Conservation (phyloP, 2,329 filamentous ascomycete species). For the Helminthosporium solani region DNA sequence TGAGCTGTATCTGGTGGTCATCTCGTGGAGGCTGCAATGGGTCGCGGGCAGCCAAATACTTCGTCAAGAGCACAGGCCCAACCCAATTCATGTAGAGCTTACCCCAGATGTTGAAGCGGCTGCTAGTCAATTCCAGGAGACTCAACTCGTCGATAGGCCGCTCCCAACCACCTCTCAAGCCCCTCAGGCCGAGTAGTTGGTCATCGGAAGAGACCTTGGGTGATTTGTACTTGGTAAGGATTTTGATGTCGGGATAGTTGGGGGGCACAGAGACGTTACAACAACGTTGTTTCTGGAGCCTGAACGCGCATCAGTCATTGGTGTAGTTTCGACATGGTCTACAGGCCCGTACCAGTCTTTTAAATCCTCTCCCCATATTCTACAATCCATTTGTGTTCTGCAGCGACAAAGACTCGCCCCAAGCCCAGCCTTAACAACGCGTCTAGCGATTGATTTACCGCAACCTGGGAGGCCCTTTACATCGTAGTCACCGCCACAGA, state of each 20-base stretch:
- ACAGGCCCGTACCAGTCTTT: constrained; percentile 7
- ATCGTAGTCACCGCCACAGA: constrained; percentile 47
- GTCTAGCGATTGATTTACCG: constrained; percentile 33
- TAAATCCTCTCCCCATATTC: constrained; percentile 29
- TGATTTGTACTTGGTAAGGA: constrained; percentile 40
- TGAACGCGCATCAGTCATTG: not conserved
- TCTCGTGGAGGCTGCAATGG: constrained; percentile 14
- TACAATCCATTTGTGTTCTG: constrained; percentile 19
- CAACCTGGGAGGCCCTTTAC: constrained; percentile 40
- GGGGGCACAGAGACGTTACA: constrained; percentile 13
- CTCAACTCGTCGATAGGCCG: constrained; percentile 35
- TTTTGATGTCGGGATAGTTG: constrained; percentile 24
- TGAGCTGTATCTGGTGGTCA: constrained; percentile 33
- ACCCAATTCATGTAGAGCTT: constrained; percentile 43
- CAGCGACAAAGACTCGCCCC: constrained; percentile 31
- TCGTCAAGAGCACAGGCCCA: constrained; percentile 39
- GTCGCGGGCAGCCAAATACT: constrained; percentile 16
- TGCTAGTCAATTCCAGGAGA: constrained; percentile 36
- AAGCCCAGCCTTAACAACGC: constrained; percentile 28
- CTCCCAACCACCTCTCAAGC: constrained; percentile 32
- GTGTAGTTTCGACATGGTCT: not conserved
- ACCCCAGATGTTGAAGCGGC: constrained; percentile 43
- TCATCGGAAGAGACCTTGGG: constrained; percentile 39
- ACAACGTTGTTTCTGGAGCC: not conserved
- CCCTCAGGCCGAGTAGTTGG: constrained; percentile 27